These are phyloP conservation scores for Infundibulicybe gibba DNA, from an alignment of 768 basidiomycete genomes.

Conservation along the genomic window DNA sequence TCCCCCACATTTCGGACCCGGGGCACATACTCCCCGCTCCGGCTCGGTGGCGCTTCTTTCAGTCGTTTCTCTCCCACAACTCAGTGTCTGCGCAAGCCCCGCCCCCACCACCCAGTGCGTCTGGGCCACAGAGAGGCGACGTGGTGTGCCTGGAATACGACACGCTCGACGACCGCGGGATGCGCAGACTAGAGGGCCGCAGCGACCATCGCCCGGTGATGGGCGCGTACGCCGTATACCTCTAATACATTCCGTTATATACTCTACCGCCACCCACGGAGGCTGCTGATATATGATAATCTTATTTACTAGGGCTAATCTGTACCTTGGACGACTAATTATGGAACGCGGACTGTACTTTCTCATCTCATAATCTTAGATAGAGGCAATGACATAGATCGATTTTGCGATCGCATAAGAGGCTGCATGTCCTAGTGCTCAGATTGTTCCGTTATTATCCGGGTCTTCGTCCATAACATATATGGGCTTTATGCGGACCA, in stretches of 20 bases:
- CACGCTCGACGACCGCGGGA: constrained; percentile 70
- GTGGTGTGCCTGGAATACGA: constrained; percentile 69
- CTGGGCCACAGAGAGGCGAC: constrained; percentile 50
- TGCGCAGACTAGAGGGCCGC: constrained; percentile 72
- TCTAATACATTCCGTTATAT: constrained; percentile 28
- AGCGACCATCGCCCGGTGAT: constrained; percentile 88
- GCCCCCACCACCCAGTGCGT: constrained; percentile 7
- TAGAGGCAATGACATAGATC: too few relatives aligned
- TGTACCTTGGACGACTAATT: too few relatives aligned
- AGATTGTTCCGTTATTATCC: too few relatives aligned
- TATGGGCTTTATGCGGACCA: too few relatives aligned
- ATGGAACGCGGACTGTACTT: too few relatives aligned
- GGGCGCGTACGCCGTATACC: constrained; percentile 68
- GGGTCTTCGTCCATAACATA: too few relatives aligned
- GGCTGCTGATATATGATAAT: too few relatives aligned
- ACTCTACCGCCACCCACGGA: too few relatives aligned
- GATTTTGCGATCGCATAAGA: too few relatives aligned
- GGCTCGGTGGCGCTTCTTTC: constrained; percentile 49
- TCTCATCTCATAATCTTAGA: too few relatives aligned
- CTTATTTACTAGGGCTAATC: too few relatives aligned
- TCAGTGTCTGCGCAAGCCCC: constrained; percentile 16
- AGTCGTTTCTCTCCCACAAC: constrained; percentile 39
- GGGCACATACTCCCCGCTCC: constrained; percentile 1
- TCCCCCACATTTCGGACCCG: constrained; percentile 11
- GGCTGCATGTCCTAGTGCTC: too few relatives aligned